A percentile compares a stretch with the other conserved stretches of the same genome.
phyloP scores from a whole-genome alignment of 768 basidiomycete species.

The Mycena belliarum region DNA sequence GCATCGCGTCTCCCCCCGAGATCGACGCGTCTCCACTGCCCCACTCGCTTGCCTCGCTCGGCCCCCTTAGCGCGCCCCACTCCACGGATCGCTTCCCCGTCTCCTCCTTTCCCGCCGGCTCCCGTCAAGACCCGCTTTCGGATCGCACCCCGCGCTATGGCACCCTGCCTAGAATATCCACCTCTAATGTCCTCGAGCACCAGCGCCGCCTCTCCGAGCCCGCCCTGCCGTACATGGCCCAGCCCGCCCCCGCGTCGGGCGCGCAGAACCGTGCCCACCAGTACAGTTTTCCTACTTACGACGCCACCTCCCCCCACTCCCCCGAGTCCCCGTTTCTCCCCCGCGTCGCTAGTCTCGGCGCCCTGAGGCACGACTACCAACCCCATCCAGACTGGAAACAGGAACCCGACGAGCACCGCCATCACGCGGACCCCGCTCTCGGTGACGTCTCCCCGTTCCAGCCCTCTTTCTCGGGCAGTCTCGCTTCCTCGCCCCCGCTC shows the following conservation, averaged over 20 bases:
- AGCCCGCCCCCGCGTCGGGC: slow-evolving; percentile 36
- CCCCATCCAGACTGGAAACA: slow-evolving; percentile 38
- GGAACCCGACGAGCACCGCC: slow-evolving; percentile 25
- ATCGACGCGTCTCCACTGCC: slow-evolving; percentile 38
- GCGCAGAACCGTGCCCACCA: slow-evolving; percentile 41
- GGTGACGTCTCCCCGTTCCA: slow-evolving; percentile 58
- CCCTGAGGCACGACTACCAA: slow-evolving; percentile 42
- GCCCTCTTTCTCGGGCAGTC: slow-evolving; percentile 42
- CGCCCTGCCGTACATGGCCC: slow-evolving; percentile 45
- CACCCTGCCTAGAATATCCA: slow-evolving; percentile 34
- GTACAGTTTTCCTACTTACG: slow-evolving; percentile 40
- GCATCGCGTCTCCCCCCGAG: slow-evolving; percentile 41
- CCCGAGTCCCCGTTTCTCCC: slow-evolving; percentile 44
- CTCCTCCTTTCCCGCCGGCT: slow-evolving; percentile 21
- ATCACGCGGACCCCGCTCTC: slow-evolving; percentile 17
- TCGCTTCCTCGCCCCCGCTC: slow-evolving; percentile 29
- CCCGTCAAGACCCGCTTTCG: slow-evolving; percentile 29
- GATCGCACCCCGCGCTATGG: slow-evolving; percentile 20
- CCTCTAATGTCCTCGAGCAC: slow-evolving; percentile 40
- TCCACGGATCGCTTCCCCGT: slow-evolving; percentile 43
- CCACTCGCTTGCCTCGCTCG: not conserved
- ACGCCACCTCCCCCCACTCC: slow-evolving; percentile 29
- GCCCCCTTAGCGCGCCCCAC: slow-evolving; percentile 41
- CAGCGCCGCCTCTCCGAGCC: slow-evolving; percentile 74
- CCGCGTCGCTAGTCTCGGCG: slow-evolving; percentile 46